Evolutionary conservation across 352 stramenopile species (phyloP).

Genomic region (Peronosclerospora sorghi): DNA sequence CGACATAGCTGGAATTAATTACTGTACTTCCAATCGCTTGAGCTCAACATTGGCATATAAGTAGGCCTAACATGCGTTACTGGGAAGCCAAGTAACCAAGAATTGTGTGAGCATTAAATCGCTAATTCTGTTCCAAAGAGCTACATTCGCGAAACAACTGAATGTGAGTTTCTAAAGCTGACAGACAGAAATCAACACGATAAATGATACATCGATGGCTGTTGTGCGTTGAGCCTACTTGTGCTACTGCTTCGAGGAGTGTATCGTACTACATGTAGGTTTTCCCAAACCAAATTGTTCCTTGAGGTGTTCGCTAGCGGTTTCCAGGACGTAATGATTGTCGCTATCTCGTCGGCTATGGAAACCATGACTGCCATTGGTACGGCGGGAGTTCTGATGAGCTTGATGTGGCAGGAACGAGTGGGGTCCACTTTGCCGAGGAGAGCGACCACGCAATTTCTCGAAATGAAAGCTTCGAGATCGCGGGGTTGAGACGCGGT

Average conservation of each 20-base stretch:
- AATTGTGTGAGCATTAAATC: no score
- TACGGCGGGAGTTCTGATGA: slow-evolving; percentile 5
- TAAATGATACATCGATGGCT: no score
- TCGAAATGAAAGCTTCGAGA: slow-evolving; percentile 8
- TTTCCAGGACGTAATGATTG: slow-evolving; percentile 8
- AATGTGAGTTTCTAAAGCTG: no score
- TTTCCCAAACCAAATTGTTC: slow-evolving; percentile 3
- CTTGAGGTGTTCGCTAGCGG: slow-evolving; percentile 4
- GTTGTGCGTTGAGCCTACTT: no score
- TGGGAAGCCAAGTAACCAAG: no score
- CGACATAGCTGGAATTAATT: not conserved
- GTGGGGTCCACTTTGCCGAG: slow-evolving; percentile 8
- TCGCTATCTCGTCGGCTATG: slow-evolving; percentile 14
- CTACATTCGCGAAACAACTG: no score
- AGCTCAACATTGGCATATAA: no score
- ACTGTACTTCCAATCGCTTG: no score
- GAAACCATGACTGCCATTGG: slow-evolving; percentile 3
- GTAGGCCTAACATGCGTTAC: no score
- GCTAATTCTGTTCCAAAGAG: no score
- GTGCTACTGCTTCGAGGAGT: slow-evolving; percentile 5
- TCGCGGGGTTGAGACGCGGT: slow-evolving; percentile 28
- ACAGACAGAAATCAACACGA: no score
- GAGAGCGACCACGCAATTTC: slow-evolving; percentile 10
- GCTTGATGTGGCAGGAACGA: slow-evolving; percentile 10
- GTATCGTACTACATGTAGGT: not conserved